A percentile compares a stretch with the other conserved stretches of the same genome.
phyloP scores from a whole-genome alignment of 2,329 filamentous ascomycete genomes.

The Exophiala lecanii-corni region DNA sequence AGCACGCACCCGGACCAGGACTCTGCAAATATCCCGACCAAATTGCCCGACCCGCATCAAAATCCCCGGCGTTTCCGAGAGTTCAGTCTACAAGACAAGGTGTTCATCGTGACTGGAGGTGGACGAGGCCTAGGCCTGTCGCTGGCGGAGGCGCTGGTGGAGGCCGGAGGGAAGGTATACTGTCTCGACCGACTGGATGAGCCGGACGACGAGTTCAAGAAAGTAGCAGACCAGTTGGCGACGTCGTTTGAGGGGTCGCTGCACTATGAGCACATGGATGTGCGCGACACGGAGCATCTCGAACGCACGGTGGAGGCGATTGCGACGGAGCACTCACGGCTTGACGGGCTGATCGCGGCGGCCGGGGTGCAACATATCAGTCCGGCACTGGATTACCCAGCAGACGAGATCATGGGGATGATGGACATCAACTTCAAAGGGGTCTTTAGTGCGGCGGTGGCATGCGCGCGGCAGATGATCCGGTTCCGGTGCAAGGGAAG shows the following conservation, averaged over 20 bases:
- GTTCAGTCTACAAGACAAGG: constrained; percentile 68
- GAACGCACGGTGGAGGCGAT: constrained; percentile 66
- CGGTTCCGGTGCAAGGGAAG: constrained; percentile 53
- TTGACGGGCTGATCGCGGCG: constrained; percentile 75
- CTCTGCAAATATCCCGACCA: constrained; percentile 1
- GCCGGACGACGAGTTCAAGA: not conserved
- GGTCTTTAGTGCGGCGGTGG: constrained; percentile 60
- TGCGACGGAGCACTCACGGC: constrained; percentile 61
- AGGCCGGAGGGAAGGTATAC: constrained; percentile 60
- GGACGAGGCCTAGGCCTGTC: constrained; percentile 69
- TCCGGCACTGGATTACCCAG: constrained; percentile 70
- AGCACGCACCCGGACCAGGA: not conserved
- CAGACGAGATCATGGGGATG: constrained; percentile 59
- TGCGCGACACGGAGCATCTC: constrained; percentile 65
- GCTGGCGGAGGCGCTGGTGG: constrained; percentile 67
- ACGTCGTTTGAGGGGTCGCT: constrained; percentile 39
- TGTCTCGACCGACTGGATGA: constrained; percentile 1
- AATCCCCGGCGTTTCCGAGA: constrained; percentile 39
- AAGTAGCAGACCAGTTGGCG: not conserved
- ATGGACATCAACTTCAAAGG: constrained; percentile 59
- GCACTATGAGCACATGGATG: constrained; percentile 74
- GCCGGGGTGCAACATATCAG: constrained; percentile 76
- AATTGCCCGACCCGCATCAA: constrained; percentile 1
- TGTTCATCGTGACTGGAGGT: constrained; percentile 67
- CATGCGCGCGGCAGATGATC: constrained; percentile 60